phyloP scores from a whole-genome alignment of 2,329 filamentous ascomycete genomes.

The Nothophaeocryptopus gaeumannii region DNA sequence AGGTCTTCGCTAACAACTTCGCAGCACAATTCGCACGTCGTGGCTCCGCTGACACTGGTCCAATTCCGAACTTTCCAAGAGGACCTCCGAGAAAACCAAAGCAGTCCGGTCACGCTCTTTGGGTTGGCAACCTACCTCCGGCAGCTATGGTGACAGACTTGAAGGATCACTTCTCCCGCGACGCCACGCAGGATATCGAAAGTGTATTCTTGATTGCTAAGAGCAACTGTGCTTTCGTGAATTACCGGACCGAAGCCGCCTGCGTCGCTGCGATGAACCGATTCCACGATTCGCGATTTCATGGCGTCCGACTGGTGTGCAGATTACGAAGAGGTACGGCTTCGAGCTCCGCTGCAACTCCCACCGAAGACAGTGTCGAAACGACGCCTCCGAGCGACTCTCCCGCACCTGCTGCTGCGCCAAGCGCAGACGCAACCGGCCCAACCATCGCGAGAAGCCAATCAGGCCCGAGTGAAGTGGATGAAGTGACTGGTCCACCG shows the following conservation, averaged over 20 bases:
- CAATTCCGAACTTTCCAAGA: slow-evolving; percentile 45
- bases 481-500: neutral
- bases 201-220: slow-evolving; percentile 94
- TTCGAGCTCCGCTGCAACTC: slow-evolving; percentile 14
- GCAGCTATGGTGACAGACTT: slow-evolving; percentile 76
- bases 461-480: slow-evolving; percentile 11
- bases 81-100: slow-evolving; percentile 66
- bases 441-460: slow-evolving; percentile 26
- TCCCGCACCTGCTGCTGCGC: slow-evolving; percentile 1
- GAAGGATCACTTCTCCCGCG: slow-evolving; percentile 86
- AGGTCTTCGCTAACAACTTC: slow-evolving; percentile 2
- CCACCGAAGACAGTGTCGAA: slow-evolving; percentile 17
- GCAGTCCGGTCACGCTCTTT: slow-evolving; percentile 80
- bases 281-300: slow-evolving; percentile 87
- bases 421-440: slow-evolving; percentile 10
- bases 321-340: slow-evolving; percentile 60
- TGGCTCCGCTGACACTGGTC: slow-evolving; percentile 23
- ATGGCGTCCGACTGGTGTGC: slow-evolving; percentile 81
- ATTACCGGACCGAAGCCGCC: slow-evolving; percentile 77
- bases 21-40: slow-evolving; percentile 24
- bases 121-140: slow-evolving; percentile 91
- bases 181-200: slow-evolving; percentile 71
- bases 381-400: slow-evolving; percentile 17
- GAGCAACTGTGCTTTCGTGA: slow-evolving; percentile 96
- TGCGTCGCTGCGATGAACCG: slow-evolving; percentile 75